Evolutionary conservation across 192 early-diverging fungal species (phyloP).

Genomic region (Chytriomyces sp.): DNA sequence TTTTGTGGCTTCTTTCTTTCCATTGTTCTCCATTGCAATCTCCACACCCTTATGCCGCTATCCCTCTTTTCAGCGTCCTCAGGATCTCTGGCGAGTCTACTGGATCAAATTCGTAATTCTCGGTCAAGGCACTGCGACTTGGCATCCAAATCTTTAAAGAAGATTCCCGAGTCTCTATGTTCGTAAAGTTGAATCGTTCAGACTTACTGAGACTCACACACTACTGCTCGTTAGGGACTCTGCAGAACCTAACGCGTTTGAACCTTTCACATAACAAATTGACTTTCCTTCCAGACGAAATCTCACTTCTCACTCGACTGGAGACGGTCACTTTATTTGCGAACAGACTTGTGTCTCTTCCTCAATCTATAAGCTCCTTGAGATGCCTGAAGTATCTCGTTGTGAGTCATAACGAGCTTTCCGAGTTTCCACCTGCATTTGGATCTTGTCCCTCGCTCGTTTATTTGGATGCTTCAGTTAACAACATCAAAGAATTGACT

Average conservation of each 20-base stretch:
- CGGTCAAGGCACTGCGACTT: not conserved
- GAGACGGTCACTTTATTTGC: conserved; percentile 40
- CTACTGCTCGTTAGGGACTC: not conserved
- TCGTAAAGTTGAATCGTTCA: not conserved
- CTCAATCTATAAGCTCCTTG: conserved; percentile 28
- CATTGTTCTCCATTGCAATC: not conserved
- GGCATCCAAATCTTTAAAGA: not conserved
- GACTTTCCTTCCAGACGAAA: conserved; percentile 25
- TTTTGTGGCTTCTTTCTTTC: not conserved
- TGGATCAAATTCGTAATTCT: not conserved
- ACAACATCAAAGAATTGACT: conserved; percentile 41
- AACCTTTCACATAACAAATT: conserved; percentile 36
- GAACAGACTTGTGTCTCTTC: conserved; percentile 43
- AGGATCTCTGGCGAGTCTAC: not conserved
- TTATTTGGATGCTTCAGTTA: conserved; percentile 43
- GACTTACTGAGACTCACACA: not conserved
- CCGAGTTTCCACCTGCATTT: conserved; percentile 47
- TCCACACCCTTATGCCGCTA: not conserved
- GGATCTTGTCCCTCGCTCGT: conserved; percentile 39
- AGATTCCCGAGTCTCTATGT: not conserved
- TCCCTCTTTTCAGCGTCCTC: conserved; percentile 4
- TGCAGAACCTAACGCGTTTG: conserved; percentile 19
- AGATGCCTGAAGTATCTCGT: conserved; percentile 28
- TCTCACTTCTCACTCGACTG: conserved; percentile 31
- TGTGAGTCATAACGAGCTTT: conserved; percentile 38